A percentile compares a stretch with the other conserved stretches of the same genome.
Conservation (phyloP, 164 flowering plant genomes). For the Vitis labrusca region DNA sequence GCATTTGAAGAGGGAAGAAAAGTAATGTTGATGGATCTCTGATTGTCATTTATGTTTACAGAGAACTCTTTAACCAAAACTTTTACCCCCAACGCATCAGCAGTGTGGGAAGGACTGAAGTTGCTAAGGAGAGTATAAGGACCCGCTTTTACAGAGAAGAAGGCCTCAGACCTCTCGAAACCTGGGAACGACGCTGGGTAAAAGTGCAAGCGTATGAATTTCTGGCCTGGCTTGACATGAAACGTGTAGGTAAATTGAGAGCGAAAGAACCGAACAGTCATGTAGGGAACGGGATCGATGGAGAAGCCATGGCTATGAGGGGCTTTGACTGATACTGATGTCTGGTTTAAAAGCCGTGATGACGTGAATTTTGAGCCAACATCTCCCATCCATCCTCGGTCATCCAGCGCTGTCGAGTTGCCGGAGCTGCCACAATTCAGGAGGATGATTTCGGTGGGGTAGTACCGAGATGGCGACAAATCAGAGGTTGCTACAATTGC, state of each 20-base stretch:
- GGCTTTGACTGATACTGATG: neutral
- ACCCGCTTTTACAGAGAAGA: constrained; percentile 15
- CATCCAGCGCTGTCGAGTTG: neutral
- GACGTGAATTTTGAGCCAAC: neutral
- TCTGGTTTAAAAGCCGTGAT: constrained; percentile 1
- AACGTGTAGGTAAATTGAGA: constrained; percentile 25
- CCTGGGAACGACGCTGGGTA: constrained; percentile 13
- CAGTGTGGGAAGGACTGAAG: constrained; percentile 8
- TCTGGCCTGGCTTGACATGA: constrained; percentile 19
- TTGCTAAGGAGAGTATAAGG: constrained; percentile 13
- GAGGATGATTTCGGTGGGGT: neutral
- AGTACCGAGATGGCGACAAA: neutral
- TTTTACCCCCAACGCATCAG: neutral
- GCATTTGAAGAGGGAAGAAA: too few species aligned
- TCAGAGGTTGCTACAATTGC: neutral
- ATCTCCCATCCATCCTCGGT: constrained; percentile 5
- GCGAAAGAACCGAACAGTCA: constrained; percentile 15
- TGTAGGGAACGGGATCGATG: constrained; percentile 8
- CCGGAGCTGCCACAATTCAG: constrained; percentile 5
- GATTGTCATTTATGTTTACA: neutral
- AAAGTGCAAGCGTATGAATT: constrained; percentile 36
- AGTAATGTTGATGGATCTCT: too few species aligned
- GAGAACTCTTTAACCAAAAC: constrained; percentile 4
- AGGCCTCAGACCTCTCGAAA: neutral
- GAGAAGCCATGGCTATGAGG: neutral